Evolutionary conservation across 306 rosid species (phyloP).

Genomic region (Vigna trinervia): DNA sequence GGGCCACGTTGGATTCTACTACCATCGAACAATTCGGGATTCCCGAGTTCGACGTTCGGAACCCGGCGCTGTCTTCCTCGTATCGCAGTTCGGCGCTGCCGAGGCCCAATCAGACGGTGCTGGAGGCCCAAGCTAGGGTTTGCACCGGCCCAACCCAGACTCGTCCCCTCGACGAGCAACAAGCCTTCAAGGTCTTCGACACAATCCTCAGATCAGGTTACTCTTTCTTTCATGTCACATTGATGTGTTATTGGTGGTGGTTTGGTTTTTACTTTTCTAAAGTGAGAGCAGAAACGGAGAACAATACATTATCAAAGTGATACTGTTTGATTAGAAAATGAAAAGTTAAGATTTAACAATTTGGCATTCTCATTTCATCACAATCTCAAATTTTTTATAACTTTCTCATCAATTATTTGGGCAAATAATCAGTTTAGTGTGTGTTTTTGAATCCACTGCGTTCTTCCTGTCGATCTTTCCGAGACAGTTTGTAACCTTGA

Average conservation of each 20-base stretch:
- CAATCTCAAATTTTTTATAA: not conserved
- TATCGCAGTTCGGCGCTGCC: conserved; percentile 60
- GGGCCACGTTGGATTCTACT: conserved; percentile 60
- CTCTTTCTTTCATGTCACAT: not conserved
- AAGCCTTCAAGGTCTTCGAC: conserved; percentile 84
- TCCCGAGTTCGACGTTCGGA: conserved; percentile 61
- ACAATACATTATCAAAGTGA: not conserved
- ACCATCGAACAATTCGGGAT: conserved; percentile 66
- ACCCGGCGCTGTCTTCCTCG: conserved; percentile 80
- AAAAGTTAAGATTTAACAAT: not conserved
- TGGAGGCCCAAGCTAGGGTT: conserved; percentile 93
- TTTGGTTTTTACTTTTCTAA: not conserved
- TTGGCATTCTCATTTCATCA: not conserved
- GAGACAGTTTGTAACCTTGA: too few relatives aligned
- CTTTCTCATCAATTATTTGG: not conserved
- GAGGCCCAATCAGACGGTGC: conserved; percentile 81
- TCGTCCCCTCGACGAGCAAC: conserved; percentile 77
- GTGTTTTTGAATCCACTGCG: not conserved
- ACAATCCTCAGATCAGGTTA: conserved; percentile 86
- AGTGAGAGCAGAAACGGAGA: not conserved
- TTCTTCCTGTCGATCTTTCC: too few relatives aligned
- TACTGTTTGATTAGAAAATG: not conserved
- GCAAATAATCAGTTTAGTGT: not conserved
- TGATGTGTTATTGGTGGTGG: not conserved
- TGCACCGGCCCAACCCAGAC: conserved; percentile 96